Evolutionary conservation across 2,329 filamentous ascomycete genomes (phyloP).

Genomic region (Parastagonospora avenae): DNA sequence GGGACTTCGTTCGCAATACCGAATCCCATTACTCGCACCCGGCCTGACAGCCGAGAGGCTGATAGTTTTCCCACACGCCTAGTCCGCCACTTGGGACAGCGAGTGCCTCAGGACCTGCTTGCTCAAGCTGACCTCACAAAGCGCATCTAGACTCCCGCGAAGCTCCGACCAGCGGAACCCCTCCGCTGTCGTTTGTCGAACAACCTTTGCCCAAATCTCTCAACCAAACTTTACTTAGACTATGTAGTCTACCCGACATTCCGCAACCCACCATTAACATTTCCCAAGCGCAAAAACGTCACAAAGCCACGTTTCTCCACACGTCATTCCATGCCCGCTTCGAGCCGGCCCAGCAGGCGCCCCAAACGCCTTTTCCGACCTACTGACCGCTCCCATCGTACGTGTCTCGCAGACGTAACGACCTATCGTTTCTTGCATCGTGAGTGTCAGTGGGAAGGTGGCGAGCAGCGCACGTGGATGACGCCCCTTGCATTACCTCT

Average conservation of each 20-base stretch:
- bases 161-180: no score
- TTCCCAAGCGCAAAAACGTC: background rate
- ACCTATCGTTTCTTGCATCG: background rate
- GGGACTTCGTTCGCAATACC: no score
- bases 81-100: background rate
- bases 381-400: background rate
- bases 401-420: background rate
- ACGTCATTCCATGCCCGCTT: background rate
- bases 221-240: no score
- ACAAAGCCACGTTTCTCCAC: conserved; percentile 8
- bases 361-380: background rate
- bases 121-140: no score
- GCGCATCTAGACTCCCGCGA: no score
- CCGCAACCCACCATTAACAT: no score
- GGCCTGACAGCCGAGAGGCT: no score
- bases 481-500: background rate
- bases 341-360: background rate
- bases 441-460: background rate
- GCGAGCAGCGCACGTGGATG: background rate
- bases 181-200: no score
- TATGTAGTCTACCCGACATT: no score
- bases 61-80: background rate
- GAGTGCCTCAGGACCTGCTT: background rate
- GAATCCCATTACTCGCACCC: no score
- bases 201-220: no score